Evolutionary conservation across 2,329 filamentous ascomycete species (phyloP), one percentile per base, ranked within the genome.

Genomic region (Cucurbitaria berberidis): DNA sequence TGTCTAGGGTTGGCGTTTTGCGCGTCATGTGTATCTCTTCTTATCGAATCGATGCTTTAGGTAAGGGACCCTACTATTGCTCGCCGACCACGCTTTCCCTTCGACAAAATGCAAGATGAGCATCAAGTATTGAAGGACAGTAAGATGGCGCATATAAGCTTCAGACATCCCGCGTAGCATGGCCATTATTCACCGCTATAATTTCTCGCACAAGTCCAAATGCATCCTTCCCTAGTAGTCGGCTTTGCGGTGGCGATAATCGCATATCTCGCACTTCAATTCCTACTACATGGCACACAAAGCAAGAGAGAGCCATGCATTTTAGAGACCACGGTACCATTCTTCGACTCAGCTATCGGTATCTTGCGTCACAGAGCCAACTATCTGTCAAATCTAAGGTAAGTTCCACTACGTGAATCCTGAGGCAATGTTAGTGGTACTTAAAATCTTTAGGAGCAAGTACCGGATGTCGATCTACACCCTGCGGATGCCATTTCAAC

Each of bases 401-500:
- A 47, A n/a, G 42, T 11, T 21, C 19, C 3, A 29, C n/a, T 13
- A n/a, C 9, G 24, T 16, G 10, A 35, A 19, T 10, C 18, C 3
- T 15, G 10, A 22, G n/a, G 13, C 36, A 5, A 39, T 11, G 36
- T 22, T 6, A 8, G 4, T 34, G 30, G 15, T 21, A 24, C n/a
- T 39, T 15, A 38, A 15, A 7, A 9, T n/a, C 30, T n/a, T 15
- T 41, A 68, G 62, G n/a, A 42, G 36, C 22, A 41, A 42, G 11
- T 60, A 63, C 18, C 29, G 51, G 3, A 24, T 64, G 1, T 74
- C 77, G 0, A 77, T 80, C 27, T 76, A 75, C 49, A 80, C 77
- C 4, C 55, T 81, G 19, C 53, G 70, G 2, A 63, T 81, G 30
- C 76, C 76, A 1, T 76, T 77, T 3, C 66, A 74, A 26, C 76